A percentile compares a stretch with the other conserved stretches of the same genome.
phyloP scores from a whole-genome alignment of 1,284 basidiomycete genomes.

The Moesziomyces antarcticus region DNA sequence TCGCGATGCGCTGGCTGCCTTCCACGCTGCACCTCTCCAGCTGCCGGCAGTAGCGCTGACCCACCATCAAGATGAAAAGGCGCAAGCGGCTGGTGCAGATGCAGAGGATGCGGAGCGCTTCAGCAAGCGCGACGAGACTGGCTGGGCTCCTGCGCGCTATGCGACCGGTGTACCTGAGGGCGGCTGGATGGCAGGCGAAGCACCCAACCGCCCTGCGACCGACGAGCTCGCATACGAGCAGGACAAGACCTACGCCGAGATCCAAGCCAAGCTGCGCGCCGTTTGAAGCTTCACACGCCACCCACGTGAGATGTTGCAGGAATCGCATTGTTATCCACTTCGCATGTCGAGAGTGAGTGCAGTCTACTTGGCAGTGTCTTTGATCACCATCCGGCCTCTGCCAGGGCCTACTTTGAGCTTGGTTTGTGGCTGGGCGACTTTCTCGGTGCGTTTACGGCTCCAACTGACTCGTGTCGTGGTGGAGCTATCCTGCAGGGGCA shows the following conservation, averaged over 20 bases:
- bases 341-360: no score
- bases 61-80: conserved; percentile 12
- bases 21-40: conserved; percentile 23
- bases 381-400: conserved; percentile 36
- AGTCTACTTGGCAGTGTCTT: conserved; percentile 1
- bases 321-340: no score
- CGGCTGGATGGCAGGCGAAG: conserved; percentile 45
- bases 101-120: conserved; percentile 11
- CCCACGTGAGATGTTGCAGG: no score
- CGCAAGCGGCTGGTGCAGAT: background rate
- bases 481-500: background rate
- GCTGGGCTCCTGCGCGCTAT: conserved; percentile 62
- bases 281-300: background rate
- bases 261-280: conserved; percentile 32
- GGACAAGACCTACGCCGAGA: conserved; percentile 40
- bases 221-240: conserved; percentile 35
- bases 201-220: conserved; percentile 32
- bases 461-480: conserved; percentile 21
- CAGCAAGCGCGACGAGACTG: conserved; percentile 25
- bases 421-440: conserved; percentile 21
- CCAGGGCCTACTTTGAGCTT: conserved; percentile 42
- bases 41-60: conserved; percentile 5
- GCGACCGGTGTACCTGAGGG: conserved; percentile 24
- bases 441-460: conserved; percentile 38
- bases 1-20: conserved; percentile 16